Evolutionary conservation across 345 rosid species (phyloP).

Genomic region (Geranium rotundifolium): DNA sequence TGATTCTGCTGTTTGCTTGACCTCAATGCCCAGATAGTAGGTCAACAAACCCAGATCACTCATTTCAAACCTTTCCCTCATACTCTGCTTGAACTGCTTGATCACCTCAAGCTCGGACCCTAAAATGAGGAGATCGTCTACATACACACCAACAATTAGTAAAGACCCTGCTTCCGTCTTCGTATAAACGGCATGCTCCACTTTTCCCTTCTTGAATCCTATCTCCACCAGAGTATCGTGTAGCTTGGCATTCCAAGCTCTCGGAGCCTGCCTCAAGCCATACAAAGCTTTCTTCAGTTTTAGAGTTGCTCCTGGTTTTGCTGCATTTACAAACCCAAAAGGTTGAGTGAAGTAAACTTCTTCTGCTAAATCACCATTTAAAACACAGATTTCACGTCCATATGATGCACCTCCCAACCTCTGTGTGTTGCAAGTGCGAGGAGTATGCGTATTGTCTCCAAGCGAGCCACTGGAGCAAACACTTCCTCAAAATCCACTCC

Average conservation of each 20-base stretch:
- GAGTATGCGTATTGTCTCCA: no score
- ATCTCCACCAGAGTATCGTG: no score
- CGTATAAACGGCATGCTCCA: slow-evolving; percentile 1
- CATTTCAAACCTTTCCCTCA: neutral
- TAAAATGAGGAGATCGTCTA: neutral
- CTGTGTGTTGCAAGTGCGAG: neutral
- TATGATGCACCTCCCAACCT: slow-evolving; percentile 1
- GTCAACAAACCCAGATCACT: neutral
- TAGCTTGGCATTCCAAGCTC: neutral
- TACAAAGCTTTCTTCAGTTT: no score
- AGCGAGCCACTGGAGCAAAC: no score
- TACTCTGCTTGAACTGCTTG: neutral
- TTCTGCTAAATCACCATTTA: neutral
- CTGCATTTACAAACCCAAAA: no score
- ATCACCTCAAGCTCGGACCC: neutral
- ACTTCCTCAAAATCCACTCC: slow-evolving; percentile 3
- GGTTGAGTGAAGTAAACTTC: no score
- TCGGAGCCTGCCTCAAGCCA: neutral
- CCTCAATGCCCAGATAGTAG: neutral
- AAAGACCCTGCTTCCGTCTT: neutral
- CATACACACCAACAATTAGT: neutral
- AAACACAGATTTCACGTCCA: neutral
- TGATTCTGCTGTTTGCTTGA: neutral
- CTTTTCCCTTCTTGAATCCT: neutral
- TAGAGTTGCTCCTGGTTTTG: no score